A percentile compares a stretch with the other conserved stretches of the same genome.
Evolutionary conservation across 2,329 filamentous ascomycete genomes (phyloP).

Genomic region (Plectosphaerella plurivora): DNA sequence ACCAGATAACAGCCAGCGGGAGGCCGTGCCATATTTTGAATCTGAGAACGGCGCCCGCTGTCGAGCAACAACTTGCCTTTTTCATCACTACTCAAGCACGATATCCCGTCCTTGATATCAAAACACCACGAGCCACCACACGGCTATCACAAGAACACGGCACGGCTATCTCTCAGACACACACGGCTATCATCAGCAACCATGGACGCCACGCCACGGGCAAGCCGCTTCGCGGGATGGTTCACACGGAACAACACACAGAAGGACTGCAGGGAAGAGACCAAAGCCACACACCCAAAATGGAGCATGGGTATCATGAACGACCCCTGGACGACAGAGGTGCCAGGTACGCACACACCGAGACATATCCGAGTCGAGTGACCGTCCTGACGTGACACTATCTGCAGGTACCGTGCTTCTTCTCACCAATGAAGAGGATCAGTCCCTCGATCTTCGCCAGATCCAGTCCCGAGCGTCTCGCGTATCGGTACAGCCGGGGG

Average conservation of each 20-base stretch:
- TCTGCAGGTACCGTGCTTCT: slow-evolving; percentile 52
- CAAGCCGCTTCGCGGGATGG: slow-evolving; percentile 11
- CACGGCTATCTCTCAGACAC: no score
- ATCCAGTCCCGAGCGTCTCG: slow-evolving; percentile 53
- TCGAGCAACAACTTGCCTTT: neutral
- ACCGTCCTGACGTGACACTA: neutral
- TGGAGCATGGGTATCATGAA: slow-evolving; percentile 79
- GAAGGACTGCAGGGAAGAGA: neutral
- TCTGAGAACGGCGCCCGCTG: neutral
- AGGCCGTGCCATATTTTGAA: neutral
- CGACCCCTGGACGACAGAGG: slow-evolving; percentile 75
- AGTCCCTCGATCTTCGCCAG: slow-evolving; percentile 55
- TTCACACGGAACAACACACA: slow-evolving; percentile 2
- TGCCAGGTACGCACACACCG: slow-evolving; percentile 60
- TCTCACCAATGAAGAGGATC: slow-evolving; percentile 50
- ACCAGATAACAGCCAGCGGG: neutral
- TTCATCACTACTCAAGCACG: neutral
- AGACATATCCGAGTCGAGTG: neutral
- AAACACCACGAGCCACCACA: neutral
- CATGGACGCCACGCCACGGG: neutral
- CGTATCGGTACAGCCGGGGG: slow-evolving; percentile 49
- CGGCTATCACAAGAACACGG: neutral
- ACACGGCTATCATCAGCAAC: neutral
- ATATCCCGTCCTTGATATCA: neutral
- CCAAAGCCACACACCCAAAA: slow-evolving; percentile 24